phyloP scores from a whole-genome alignment of 179 eudicot species.

The Pouteria campechiana region DNA sequence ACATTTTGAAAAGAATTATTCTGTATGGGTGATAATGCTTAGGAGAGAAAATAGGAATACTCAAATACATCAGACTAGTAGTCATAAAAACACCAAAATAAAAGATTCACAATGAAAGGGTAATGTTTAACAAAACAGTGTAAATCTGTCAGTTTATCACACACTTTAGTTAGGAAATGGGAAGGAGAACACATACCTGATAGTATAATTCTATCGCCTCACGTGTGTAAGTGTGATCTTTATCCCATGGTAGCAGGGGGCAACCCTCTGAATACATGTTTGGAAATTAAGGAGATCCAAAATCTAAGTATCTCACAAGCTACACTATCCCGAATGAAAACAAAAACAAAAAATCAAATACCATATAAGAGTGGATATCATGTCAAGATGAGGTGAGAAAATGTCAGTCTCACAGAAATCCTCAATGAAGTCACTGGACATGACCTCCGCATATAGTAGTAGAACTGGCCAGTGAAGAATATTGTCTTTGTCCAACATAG shows the following conservation, averaged over 20 bases:
- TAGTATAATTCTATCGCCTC: slow-evolving; percentile 77
- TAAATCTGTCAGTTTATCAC: no score
- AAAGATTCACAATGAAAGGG: no score
- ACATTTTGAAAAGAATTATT: no score
- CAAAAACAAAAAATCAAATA: not conserved
- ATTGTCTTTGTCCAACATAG: slow-evolving; percentile 56
- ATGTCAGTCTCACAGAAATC: slow-evolving; percentile 96
- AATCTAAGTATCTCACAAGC: slow-evolving; percentile 24
- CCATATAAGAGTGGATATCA: slow-evolving; percentile 57
- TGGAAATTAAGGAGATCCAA: slow-evolving; percentile 48
- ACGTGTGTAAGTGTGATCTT: slow-evolving; percentile 66
- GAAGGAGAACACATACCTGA: slow-evolving; percentile 47
- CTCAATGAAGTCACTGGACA: slow-evolving; percentile 93
- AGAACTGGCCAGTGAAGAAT: slow-evolving; percentile 97
- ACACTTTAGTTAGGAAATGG: no score
- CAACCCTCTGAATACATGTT: slow-evolving; percentile 81
- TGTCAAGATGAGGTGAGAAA: slow-evolving; percentile 74
- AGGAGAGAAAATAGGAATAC: no score
- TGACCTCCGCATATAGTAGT: slow-evolving; percentile 80
- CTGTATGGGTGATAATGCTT: no score
- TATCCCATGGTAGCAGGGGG: slow-evolving; percentile 84
- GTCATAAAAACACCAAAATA: no score
- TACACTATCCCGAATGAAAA: not conserved
- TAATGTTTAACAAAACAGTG: no score
- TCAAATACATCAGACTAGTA: no score